Evolutionary conservation across 2,329 filamentous ascomycete species (phyloP).

Genomic region (Rhynchosporium graminicola): DNA sequence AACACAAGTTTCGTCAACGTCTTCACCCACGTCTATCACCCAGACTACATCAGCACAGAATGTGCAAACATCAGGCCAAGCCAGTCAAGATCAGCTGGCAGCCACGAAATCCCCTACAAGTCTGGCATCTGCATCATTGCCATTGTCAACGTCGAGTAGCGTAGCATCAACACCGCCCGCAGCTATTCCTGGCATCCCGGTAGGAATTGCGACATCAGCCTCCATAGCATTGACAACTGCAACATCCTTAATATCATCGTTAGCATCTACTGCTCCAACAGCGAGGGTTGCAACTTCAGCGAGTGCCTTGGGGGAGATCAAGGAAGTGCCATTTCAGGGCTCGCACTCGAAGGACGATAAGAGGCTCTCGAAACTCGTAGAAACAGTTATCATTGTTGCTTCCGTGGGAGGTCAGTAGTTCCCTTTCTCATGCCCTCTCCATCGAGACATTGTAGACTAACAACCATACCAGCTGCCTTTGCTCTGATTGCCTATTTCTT

Average conservation of each 20-base stretch:
- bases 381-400: conserved; percentile 10
- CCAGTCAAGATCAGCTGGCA: background rate
- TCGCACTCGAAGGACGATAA: background rate
- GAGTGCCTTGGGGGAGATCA: background rate
- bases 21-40: background rate
- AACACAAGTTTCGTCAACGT: background rate
- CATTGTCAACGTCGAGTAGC: background rate
- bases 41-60: background rate
- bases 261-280: background rate
- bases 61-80: conserved; percentile 2
- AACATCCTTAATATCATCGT: conserved; percentile 4
- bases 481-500: conserved; percentile 1
- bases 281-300: background rate
- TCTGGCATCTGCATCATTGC: background rate
- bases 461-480: background rate
- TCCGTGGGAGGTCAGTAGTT: conserved; percentile 8
- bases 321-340: background rate
- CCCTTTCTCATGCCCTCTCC: background rate
- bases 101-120: background rate
- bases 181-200: background rate
- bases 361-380: conserved; percentile 1
- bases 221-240: conserved; percentile 1
- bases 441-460: background rate
- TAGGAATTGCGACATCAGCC: background rate
- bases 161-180: background rate